Evolutionary conservation across 805 yeast species (phyloP).

Genomic region (Kuraishia cidri): DNA sequence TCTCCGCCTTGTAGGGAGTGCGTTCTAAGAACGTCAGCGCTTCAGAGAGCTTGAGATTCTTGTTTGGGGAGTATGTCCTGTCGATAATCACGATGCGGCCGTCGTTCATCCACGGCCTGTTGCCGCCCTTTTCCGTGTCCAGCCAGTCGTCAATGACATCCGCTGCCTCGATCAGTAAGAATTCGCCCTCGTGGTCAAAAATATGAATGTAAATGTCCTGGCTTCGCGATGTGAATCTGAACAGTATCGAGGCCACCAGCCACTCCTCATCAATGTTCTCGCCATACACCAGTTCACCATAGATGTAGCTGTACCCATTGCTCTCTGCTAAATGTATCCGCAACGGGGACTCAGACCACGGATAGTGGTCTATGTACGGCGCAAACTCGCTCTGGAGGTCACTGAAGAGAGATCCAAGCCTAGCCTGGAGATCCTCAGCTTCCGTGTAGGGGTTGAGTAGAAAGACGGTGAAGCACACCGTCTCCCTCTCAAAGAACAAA

Average conservation of each 20-base stretch:
- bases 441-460: slow-evolving; percentile 18
- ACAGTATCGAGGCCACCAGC: slow-evolving; percentile 30
- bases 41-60: slow-evolving; percentile 26
- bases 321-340: slow-evolving; percentile 11
- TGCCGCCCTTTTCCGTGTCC: slow-evolving; percentile 32
- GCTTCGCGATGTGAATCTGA: slow-evolving; percentile 18
- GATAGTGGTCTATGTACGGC: slow-evolving; percentile 28
- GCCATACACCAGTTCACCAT: slow-evolving; percentile 34
- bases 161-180: slow-evolving; percentile 38
- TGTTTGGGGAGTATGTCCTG: slow-evolving; percentile 18
- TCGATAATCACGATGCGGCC: slow-evolving; percentile 32
- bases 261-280: slow-evolving; percentile 34
- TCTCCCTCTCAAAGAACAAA: slow-evolving; percentile 1
- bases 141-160: slow-evolving; percentile 37
- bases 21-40: slow-evolving; percentile 29
- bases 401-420: slow-evolving; percentile 8
- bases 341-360: slow-evolving; percentile 28
- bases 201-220: slow-evolving; percentile 31
- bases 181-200: slow-evolving; percentile 50
- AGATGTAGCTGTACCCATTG: slow-evolving; percentile 16
- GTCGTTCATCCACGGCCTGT: slow-evolving; percentile 44
- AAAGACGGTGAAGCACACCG: slow-evolving; percentile 12
- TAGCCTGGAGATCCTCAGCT: slow-evolving; percentile 7
- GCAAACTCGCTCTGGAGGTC: slow-evolving; percentile 15
- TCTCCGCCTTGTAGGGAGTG: slow-evolving; percentile 24